Evolutionary conservation across 495 filamentous ascomycete genomes (phyloP).

Genomic region (Polyplosphaeria fusca): DNA sequence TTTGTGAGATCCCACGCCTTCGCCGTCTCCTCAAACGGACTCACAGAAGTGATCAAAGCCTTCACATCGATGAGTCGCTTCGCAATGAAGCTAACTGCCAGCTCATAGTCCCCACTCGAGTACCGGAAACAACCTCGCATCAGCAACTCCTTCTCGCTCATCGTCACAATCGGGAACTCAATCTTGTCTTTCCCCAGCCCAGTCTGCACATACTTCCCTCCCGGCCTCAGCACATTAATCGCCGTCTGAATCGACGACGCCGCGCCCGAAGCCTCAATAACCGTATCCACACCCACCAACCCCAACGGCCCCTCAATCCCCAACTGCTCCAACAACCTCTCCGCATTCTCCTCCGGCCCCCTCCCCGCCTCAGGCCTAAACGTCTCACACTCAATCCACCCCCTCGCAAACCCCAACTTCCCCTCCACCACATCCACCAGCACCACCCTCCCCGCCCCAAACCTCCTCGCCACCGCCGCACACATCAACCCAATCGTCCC

Average conservation of each 20-base stretch:
- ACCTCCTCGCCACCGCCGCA: conserved; percentile 52
- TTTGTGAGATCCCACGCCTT: conserved; percentile 6
- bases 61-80: conserved; percentile 1
- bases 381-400: conserved; percentile 41
- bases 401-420: conserved; percentile 54
- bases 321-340: conserved; percentile 35
- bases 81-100: conserved; percentile 9
- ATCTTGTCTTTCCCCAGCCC: conserved; percentile 59
- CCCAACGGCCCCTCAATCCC: conserved; percentile 36
- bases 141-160: conserved; percentile 52
- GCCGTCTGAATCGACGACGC: conserved; percentile 54
- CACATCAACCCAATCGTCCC: conserved; percentile 56
- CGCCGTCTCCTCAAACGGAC: conserved; percentile 4
- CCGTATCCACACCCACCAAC: conserved; percentile 51
- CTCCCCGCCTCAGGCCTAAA: conserved; percentile 32
- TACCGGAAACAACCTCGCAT: conserved; percentile 26
- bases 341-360: conserved; percentile 45
- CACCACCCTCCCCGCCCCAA: conserved; percentile 53
- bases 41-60: conserved; percentile 7
- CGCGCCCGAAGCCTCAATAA: conserved; percentile 57
- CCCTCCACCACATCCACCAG: conserved; percentile 53
- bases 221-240: conserved; percentile 48
- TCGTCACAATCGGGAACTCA: conserved; percentile 54
- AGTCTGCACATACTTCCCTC: conserved; percentile 59
- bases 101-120: conserved; percentile 18